Conservation (phyloP, 2,329 filamentous ascomycete genomes). For the Helicocarpus griseus region DNA sequence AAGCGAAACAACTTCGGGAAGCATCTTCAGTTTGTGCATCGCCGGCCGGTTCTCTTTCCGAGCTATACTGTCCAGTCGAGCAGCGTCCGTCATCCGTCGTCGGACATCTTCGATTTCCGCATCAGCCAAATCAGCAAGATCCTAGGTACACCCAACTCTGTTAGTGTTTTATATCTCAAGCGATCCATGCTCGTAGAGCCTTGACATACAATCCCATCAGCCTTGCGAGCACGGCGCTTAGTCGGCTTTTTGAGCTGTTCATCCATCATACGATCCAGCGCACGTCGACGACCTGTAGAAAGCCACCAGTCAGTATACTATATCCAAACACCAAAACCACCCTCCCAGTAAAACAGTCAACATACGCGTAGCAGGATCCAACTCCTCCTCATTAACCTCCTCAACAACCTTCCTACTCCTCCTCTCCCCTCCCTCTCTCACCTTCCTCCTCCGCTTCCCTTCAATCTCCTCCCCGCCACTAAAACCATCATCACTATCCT, state of each 20-base stretch:
- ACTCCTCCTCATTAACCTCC: conserved; percentile 62
- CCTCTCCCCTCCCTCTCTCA: conserved; percentile 37
- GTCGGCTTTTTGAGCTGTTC: conserved; percentile 73
- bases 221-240: conserved; percentile 62
- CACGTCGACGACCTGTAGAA: conserved; percentile 58
- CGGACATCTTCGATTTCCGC: conserved; percentile 83
- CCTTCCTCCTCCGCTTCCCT: conserved; percentile 44
- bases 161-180: conserved; percentile 7
- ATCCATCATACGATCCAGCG: conserved; percentile 79
- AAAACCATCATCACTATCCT: conserved; percentile 45
- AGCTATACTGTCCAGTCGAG: conserved; percentile 73
- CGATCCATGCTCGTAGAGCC: background rate
- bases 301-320: conserved; percentile 2
- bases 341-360: conserved; percentile 14
- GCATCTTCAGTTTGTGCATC: conserved; percentile 83
- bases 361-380: conserved; percentile 75
- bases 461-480: conserved; percentile 44
- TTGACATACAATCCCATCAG: conserved; percentile 69
- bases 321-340: conserved; percentile 6
- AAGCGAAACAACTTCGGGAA: conserved; percentile 79
- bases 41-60: conserved; percentile 72
- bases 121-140: conserved; percentile 83
- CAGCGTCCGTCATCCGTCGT: conserved; percentile 81
- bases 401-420: conserved; percentile 46
- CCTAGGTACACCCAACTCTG: conserved; percentile 44